These are phyloP conservation scores for Botryotinia calthae DNA, from an alignment of 2,329 filamentous ascomycete species.

Conservation along the genomic window DNA sequence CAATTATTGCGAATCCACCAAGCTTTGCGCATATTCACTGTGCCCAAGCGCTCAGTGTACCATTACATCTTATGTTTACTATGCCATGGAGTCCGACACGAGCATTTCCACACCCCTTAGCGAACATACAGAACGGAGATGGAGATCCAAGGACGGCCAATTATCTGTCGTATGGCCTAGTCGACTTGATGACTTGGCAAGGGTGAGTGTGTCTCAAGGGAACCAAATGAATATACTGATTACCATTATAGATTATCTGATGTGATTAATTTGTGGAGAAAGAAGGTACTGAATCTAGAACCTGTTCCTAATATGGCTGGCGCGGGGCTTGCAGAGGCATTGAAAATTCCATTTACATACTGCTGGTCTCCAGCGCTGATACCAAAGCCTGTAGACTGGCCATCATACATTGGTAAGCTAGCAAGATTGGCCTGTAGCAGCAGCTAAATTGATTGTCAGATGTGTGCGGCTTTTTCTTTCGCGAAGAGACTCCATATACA, in stretches of 20 bases:
- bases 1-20: background rate
- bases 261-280: background rate
- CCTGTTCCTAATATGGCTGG: background rate
- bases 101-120: background rate
- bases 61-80: background rate
- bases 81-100: background rate
- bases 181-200: background rate
- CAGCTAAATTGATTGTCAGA: background rate
- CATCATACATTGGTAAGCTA: background rate
- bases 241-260: background rate
- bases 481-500: background rate
- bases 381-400: background rate
- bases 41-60: background rate
- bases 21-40: background rate
- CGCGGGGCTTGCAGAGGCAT: background rate
- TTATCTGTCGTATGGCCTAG: background rate
- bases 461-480: background rate
- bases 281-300: background rate
- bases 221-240: background rate
- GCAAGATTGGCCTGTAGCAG: background rate
- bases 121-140: background rate
- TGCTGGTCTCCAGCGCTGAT: background rate
- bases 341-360: background rate
- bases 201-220: background rate
- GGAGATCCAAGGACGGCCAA: background rate